Conservation (phyloP, 75 land plant species). For the Ceratopteris richardii region DNA sequence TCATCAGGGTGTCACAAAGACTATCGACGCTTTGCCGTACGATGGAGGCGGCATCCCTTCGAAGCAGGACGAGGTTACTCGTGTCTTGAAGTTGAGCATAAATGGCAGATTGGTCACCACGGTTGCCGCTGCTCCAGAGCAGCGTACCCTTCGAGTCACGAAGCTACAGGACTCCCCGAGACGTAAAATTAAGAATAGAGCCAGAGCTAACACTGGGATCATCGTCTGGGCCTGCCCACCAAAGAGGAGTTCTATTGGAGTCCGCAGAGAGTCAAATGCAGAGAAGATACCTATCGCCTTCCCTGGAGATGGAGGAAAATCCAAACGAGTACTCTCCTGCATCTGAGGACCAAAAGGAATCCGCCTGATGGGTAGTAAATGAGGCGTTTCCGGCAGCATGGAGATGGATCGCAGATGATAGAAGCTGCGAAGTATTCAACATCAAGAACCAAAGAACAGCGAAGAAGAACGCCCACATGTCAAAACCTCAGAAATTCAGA, state of each 20-base stretch:
- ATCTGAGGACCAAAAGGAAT: not conserved
- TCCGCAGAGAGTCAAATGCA: not conserved
- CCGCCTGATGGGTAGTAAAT: not conserved
- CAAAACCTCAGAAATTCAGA: no score
- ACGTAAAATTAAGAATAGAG: not conserved
- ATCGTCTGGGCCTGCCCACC: not conserved
- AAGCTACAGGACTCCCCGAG: not conserved
- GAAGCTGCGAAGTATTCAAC: not conserved
- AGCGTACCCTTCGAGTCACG: not conserved
- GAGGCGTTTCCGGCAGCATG: not conserved
- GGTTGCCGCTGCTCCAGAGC: constrained; percentile 1
- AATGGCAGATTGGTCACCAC: not conserved
- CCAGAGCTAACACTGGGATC: not conserved
- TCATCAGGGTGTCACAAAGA: not conserved
- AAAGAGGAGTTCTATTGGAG: not conserved
- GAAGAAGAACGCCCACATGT: no score
- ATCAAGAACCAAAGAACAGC: no score
- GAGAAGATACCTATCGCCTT: constrained; percentile 1
- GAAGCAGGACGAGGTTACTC: constrained; percentile 1
- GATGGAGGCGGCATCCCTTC: not conserved
- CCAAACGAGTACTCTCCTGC: constrained; percentile 3
- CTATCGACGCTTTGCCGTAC: not conserved
- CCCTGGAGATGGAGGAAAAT: not conserved
- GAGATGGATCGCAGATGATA: not conserved
- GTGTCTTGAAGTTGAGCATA: constrained; percentile 6